These are phyloP conservation scores for Rhodomyrtus psidioides DNA, from an alignment of 441 rosid genomes.

Conservation along the genomic window DNA sequence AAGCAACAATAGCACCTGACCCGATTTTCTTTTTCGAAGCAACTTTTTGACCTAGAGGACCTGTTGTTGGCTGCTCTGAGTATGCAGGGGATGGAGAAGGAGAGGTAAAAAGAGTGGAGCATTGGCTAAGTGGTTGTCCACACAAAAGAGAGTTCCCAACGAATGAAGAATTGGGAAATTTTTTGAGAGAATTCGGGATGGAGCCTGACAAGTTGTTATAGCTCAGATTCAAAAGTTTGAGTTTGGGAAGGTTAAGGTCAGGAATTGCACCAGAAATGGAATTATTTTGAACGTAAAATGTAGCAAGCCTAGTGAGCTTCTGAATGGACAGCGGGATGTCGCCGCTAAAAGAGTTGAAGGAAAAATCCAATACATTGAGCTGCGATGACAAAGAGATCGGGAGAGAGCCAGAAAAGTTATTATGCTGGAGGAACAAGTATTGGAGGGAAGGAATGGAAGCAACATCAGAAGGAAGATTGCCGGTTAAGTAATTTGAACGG, in stretches of 20 bases:
- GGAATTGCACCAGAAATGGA: conserved; percentile 52
- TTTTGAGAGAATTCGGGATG: conserved; percentile 41
- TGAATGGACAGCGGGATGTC: conserved; percentile 30
- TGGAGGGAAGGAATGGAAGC: conserved; percentile 45
- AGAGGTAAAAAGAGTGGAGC: conserved; percentile 25
- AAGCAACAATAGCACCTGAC: conserved; percentile 39
- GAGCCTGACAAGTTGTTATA: conserved; percentile 54
- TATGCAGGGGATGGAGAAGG: conserved; percentile 36
- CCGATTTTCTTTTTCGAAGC: conserved; percentile 29
- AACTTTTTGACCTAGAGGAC: conserved; percentile 22
- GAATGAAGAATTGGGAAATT: conserved; percentile 53
- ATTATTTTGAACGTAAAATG: conserved; percentile 46
- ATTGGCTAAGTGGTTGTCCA: conserved; percentile 62
- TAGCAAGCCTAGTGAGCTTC: conserved; percentile 34
- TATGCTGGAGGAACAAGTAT: conserved; percentile 53
- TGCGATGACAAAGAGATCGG: conserved; percentile 34
- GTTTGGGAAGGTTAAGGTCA: conserved; percentile 21
- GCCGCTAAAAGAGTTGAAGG: conserved; percentile 55
- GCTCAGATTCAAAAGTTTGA: conserved; percentile 54
- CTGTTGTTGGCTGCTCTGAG: conserved; percentile 24
- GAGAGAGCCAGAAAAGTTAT: conserved; percentile 55
- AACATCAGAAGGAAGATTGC: conserved; percentile 57
- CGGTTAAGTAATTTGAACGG: conserved; percentile 50
- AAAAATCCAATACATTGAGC: conserved; percentile 47
- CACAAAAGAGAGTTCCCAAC: conserved; percentile 56